A percentile compares a stretch with the other conserved stretches of the same genome.
Evolutionary conservation across 257 asterid genomes (phyloP).

Genomic region (Solanum etuberosum): DNA sequence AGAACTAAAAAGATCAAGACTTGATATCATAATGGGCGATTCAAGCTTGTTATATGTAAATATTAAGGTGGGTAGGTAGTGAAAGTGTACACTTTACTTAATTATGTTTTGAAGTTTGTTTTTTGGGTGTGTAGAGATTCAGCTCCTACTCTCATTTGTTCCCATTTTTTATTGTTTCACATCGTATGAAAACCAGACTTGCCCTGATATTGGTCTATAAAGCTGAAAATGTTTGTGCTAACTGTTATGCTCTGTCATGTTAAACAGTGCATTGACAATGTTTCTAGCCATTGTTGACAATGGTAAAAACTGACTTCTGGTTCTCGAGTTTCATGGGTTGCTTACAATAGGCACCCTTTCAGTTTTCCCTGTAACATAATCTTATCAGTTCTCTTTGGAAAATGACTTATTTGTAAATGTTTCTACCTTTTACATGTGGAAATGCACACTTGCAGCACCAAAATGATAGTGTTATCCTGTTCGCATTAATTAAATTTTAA

Average conservation of each 20-base stretch:
- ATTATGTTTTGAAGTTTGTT: neutral
- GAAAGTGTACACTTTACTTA: neutral
- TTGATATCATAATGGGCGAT: neutral
- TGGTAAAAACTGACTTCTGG: neutral
- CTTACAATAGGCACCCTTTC: neutral
- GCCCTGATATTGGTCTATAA: neutral
- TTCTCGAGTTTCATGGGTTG: neutral
- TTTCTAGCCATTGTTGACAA: neutral
- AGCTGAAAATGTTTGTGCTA: neutral
- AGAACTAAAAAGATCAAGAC: neutral
- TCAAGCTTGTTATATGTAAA: neutral
- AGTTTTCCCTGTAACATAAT: neutral
- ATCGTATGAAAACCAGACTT: neutral
- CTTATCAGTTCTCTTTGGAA: neutral
- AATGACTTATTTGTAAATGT: neutral
- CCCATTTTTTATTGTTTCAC: neutral
- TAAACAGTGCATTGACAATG: neutral
- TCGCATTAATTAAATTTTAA: neutral
- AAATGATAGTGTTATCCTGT: neutral
- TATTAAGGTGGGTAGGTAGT: neutral
- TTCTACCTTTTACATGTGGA: neutral
- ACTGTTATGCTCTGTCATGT: neutral
- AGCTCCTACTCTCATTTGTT: neutral
- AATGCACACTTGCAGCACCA: neutral
- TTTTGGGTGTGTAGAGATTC: neutral